A percentile compares a stretch with the other conserved stretches of the same genome.
Evolutionary conservation across 495 filamentous ascomycete species (phyloP).

Genomic region (Talaromyces stipitatus): DNA sequence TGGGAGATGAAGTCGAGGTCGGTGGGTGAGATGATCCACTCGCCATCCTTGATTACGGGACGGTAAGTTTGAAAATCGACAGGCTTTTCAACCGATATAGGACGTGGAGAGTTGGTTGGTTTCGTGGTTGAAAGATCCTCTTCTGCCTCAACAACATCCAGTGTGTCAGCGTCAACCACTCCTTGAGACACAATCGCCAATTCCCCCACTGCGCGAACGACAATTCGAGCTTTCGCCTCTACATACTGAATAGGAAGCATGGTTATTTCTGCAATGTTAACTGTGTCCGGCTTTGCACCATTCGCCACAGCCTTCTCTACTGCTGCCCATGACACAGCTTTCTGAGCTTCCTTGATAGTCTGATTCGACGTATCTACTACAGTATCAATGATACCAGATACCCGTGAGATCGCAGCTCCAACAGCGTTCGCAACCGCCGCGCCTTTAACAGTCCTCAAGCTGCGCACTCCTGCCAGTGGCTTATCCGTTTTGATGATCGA

Average conservation of each 20-base stretch:
- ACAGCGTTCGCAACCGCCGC: slow-evolving; percentile 46
- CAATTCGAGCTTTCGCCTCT: slow-evolving; percentile 23
- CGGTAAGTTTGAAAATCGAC: slow-evolving; percentile 10
- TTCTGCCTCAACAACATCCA: background rate
- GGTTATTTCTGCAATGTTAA: slow-evolving; percentile 26
- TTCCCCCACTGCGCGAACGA: slow-evolving; percentile 27
- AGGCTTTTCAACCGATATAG: background rate
- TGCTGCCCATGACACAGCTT: slow-evolving; percentile 27
- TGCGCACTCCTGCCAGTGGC: slow-evolving; percentile 13
- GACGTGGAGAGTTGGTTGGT: background rate
- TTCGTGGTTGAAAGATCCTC: background rate
- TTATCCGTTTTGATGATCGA: slow-evolving; percentile 12
- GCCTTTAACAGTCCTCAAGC: slow-evolving; percentile 11
- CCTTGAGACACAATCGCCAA: slow-evolving; percentile 10
- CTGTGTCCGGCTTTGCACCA: slow-evolving; percentile 19
- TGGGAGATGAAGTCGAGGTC: slow-evolving; percentile 51
- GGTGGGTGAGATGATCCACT: slow-evolving; percentile 47
- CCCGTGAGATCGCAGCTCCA: slow-evolving; percentile 42
- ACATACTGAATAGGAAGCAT: slow-evolving; percentile 30
- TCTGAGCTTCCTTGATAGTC: slow-evolving; percentile 22
- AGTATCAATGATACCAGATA: slow-evolving; percentile 27
- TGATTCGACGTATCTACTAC: slow-evolving; percentile 31
- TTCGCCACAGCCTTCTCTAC: slow-evolving; percentile 32
- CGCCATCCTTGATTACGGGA: slow-evolving; percentile 9
- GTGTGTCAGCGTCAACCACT: background rate